These are phyloP conservation scores for Mariannaea elegans DNA, from an alignment of 2,329 filamentous ascomycete species.

Conservation along the genomic window DNA sequence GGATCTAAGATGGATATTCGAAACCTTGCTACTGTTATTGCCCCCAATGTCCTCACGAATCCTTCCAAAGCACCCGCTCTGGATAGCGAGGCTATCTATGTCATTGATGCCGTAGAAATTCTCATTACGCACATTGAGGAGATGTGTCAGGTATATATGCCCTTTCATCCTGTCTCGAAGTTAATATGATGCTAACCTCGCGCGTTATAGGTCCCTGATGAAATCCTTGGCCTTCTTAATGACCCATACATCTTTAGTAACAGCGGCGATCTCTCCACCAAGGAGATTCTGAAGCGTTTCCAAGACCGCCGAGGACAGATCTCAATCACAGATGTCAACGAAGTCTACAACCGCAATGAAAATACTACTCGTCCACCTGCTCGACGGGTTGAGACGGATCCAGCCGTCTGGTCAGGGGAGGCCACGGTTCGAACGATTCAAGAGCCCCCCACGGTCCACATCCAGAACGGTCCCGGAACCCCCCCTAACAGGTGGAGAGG, in stretches of 20 bases:
- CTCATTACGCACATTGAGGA: conserved; percentile 93
- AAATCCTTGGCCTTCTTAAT: conserved; percentile 85
- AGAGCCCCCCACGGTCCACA: conserved; percentile 58
- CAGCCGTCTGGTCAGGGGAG: conserved; percentile 83
- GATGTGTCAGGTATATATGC: conserved; percentile 86
- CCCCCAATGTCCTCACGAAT: conserved; percentile 90
- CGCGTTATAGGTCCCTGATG: conserved; percentile 80
- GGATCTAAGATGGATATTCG: conserved; percentile 99
- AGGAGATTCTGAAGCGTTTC: conserved; percentile 95
- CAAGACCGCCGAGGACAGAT: conserved; percentile 75
- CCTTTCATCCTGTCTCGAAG: conserved; percentile 38
- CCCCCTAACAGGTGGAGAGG: conserved; percentile 60
- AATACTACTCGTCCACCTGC: conserved; percentile 64
- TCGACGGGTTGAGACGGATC: conserved; percentile 85
- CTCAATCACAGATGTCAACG: conserved; percentile 67
- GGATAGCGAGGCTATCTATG: conserved; percentile 89
- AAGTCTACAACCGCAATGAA: conserved; percentile 66
- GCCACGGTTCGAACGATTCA: conserved; percentile 83
- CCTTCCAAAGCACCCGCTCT: conserved; percentile 71
- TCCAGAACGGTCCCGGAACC: conserved; percentile 53
- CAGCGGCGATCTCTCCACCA: conserved; percentile 88
- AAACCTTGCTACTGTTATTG: conserved; percentile 96
- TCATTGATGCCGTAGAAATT: conserved; percentile 91
- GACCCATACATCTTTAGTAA: conserved; percentile 85
- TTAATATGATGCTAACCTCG: conserved; percentile 26